Evolutionary conservation across 2,329 filamentous ascomycete species (phyloP).

Genomic region (Sporothrix schenckii): DNA sequence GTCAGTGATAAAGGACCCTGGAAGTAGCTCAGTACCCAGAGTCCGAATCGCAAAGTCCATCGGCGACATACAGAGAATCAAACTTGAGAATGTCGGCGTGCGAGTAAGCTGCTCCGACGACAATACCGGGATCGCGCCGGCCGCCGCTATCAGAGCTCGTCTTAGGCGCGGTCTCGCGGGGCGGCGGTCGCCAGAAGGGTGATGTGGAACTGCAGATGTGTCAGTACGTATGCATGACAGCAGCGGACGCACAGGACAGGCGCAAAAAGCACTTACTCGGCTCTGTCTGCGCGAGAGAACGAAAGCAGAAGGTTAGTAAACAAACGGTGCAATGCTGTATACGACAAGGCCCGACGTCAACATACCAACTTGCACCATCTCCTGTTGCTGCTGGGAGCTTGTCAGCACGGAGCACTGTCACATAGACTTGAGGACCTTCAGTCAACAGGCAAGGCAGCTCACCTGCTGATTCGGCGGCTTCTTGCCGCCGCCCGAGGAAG

Average conservation of each 20-base stretch:
- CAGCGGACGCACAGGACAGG: background rate
- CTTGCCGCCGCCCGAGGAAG: conserved; percentile 67
- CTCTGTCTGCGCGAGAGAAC: conserved; percentile 55
- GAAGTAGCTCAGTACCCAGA: conserved; percentile 46
- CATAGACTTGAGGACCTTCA: conserved; percentile 34
- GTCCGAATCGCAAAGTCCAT: conserved; percentile 49
- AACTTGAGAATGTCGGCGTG: conserved; percentile 94
- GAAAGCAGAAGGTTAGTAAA: conserved; percentile 28
- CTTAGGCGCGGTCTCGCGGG: conserved; percentile 57
- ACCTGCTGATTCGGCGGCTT: conserved; percentile 75
- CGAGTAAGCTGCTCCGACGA: conserved; percentile 93
- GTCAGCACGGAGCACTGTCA: conserved; percentile 41
- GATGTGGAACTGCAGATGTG: conserved; percentile 67
- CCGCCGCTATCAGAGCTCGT: conserved; percentile 48
- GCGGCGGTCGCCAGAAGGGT: conserved; percentile 79
- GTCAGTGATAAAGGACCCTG: conserved; percentile 30
- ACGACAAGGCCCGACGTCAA: conserved; percentile 36
- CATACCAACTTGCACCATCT: conserved; percentile 99
- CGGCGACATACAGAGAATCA: conserved; percentile 68
- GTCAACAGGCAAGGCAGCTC: conserved; percentile 42
- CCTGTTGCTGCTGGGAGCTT: conserved; percentile 59
- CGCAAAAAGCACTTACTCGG: conserved; percentile 57
- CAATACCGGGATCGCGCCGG: conserved; percentile 64
- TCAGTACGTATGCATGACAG: conserved; percentile 38
- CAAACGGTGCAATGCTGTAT: background rate